These are phyloP conservation scores for Cyberlindnera sargentensis DNA, from an alignment of 805 yeast genomes.

Conservation along the genomic window DNA sequence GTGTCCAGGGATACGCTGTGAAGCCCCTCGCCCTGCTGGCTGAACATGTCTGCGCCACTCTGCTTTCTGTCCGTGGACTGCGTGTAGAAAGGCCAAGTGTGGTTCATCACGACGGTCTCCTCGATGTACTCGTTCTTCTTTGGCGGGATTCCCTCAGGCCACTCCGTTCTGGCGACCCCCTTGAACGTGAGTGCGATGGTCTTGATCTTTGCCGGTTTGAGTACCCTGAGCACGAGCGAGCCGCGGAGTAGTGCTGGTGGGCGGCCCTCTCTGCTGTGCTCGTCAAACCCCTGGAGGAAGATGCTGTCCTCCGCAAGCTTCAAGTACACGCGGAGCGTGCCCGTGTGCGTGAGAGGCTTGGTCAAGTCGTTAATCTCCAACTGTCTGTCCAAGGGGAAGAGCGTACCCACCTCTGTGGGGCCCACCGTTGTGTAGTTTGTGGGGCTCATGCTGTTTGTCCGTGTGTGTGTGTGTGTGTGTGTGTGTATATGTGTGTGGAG, in stretches of 20 bases:
- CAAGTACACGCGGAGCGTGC: conserved; percentile 62
- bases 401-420: conserved; percentile 24
- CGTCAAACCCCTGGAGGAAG: conserved; percentile 76
- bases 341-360: conserved; percentile 51
- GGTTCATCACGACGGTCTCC: conserved; percentile 56
- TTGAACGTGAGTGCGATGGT: conserved; percentile 51
- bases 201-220: conserved; percentile 68
- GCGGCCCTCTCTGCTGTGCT: conserved; percentile 51
- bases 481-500: no score
- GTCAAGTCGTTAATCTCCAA: conserved; percentile 33
- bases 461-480: no score
- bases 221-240: conserved; percentile 57
- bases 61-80: conserved; percentile 22
- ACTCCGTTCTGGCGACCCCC: conserved; percentile 75
- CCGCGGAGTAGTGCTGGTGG: conserved; percentile 84
- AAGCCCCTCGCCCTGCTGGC: conserved; percentile 3
- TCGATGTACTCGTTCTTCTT: conserved; percentile 64
- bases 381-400: conserved; percentile 46
- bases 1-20: conserved; percentile 1
- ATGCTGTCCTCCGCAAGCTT: conserved; percentile 75
- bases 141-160: conserved; percentile 99
- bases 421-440: not conserved
- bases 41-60: conserved; percentile 37
- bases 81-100: conserved; percentile 83
- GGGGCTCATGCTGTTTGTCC: no score